These are phyloP conservation scores for Xylariaceae sp. DNA, from an alignment of 2,329 filamentous ascomycete genomes.

Conservation along the genomic window DNA sequence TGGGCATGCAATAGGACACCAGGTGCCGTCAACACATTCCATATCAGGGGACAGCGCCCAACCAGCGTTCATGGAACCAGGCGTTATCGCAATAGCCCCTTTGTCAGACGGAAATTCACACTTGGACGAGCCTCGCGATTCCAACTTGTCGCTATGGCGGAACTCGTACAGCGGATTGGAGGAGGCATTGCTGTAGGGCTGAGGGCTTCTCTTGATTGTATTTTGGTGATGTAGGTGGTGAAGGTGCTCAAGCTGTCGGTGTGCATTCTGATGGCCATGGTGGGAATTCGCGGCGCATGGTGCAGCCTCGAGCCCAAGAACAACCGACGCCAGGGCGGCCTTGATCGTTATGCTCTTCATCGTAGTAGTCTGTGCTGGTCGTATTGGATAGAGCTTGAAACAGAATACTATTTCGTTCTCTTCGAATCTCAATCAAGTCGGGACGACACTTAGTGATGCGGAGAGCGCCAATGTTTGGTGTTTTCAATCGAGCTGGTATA, in stretches of 20 bases:
- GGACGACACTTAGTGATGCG: too few species aligned
- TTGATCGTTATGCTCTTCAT: slow-evolving; percentile 54
- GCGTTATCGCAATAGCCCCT: slow-evolving; percentile 65
- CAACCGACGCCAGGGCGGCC: slow-evolving; percentile 46
- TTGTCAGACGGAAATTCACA: slow-evolving; percentile 65
- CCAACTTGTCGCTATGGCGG: slow-evolving; percentile 32
- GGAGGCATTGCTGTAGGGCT: slow-evolving; percentile 12
- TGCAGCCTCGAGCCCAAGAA: slow-evolving; percentile 43
- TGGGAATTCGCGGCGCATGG: slow-evolving; percentile 33
- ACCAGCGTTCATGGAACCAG: slow-evolving; percentile 60
- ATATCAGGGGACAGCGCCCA: slow-evolving; percentile 79
- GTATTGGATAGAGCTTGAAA: slow-evolving; percentile 4
- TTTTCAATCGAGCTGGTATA: neutral
- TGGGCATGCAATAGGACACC: slow-evolving; percentile 75
- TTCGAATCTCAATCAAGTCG: too few species aligned
- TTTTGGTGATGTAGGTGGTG: slow-evolving; percentile 36
- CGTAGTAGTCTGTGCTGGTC: slow-evolving; percentile 12
- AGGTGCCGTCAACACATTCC: slow-evolving; percentile 61
- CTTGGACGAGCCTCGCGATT: slow-evolving; percentile 42
- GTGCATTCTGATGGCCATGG: slow-evolving; percentile 37
- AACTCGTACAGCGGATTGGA: slow-evolving; percentile 29
- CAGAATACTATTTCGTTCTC: neutral
- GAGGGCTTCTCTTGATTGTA: slow-evolving; percentile 8
- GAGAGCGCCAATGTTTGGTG: too few species aligned
- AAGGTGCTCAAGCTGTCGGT: slow-evolving; percentile 30